A percentile compares a stretch with the other conserved stretches of the same genome.
These are phyloP conservation scores for Chrysoporthe puriensis DNA, from an alignment of 2,329 filamentous ascomycete species.

Conservation along the genomic window DNA sequence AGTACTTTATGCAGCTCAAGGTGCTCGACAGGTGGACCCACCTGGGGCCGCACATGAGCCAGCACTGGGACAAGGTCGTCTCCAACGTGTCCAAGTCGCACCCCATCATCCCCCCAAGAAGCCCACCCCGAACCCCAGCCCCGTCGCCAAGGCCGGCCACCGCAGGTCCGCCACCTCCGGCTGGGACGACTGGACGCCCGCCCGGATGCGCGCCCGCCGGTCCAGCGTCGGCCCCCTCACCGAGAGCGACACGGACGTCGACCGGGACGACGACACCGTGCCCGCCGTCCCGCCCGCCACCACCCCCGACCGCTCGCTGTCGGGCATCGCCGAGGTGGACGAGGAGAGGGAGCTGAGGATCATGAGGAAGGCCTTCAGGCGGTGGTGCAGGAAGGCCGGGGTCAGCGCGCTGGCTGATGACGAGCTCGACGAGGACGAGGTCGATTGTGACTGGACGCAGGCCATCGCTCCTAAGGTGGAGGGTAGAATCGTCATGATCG, in stretches of 20 bases:
- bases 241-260: conserved; percentile 37
- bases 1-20: conserved; percentile 88
- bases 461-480: conserved; percentile 79
- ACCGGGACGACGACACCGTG: conserved; percentile 38
- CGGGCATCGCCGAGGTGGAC: conserved; percentile 40
- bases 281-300: conserved; percentile 26
- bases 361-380: conserved; percentile 69
- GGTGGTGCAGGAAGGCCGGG: conserved; percentile 73
- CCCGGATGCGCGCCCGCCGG: conserved; percentile 41
- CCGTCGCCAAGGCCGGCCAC: not conserved
- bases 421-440: conserved; percentile 61
- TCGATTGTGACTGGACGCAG: conserved; percentile 74
- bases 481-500: conserved; percentile 67
- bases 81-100: conserved; percentile 55
- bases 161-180: not conserved
- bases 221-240: conserved; percentile 42
- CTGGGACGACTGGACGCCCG: conserved; percentile 45
- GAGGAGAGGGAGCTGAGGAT: conserved; percentile 61
- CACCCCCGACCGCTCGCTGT: conserved; percentile 31
- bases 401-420: conserved; percentile 58
- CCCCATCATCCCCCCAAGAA: conserved; percentile 29
- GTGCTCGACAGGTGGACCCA: conserved; percentile 79
- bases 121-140: conserved; percentile 16
- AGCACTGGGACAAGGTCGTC: conserved; percentile 70
- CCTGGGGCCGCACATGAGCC: conserved; percentile 64